Conservation (phyloP, 2,329 filamentous ascomycete genomes). For the Cercospora nicotianae region DNA sequence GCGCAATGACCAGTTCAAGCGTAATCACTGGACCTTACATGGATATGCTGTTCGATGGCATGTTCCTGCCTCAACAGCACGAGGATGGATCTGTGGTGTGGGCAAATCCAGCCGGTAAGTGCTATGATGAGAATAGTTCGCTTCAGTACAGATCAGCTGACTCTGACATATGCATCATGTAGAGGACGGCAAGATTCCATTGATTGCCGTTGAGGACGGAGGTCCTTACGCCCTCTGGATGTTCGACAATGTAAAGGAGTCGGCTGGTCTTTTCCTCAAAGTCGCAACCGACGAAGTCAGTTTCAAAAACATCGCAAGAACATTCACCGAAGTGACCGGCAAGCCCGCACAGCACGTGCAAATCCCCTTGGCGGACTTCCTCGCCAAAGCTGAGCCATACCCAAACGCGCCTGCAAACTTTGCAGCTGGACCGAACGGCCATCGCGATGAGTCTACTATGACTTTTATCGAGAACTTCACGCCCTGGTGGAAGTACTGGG, state of each 20-base stretch:
- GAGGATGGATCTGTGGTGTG: neutral
- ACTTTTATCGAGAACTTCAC: slow-evolving; percentile 52
- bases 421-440: slow-evolving; percentile 35
- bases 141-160: no score
- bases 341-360: slow-evolving; percentile 35
- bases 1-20: slow-evolving; percentile 32
- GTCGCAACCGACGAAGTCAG: slow-evolving; percentile 34
- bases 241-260: slow-evolving; percentile 31
- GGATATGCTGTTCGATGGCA: slow-evolving; percentile 30
- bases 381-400: slow-evolving; percentile 41
- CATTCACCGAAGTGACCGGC: slow-evolving; percentile 39
- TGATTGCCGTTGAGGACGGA: neutral
- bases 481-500: slow-evolving; percentile 54
- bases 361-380: slow-evolving; percentile 33
- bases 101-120: neutral
- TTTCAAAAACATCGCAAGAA: slow-evolving; percentile 35
- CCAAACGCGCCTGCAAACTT: slow-evolving; percentile 47
- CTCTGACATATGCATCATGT: no score
- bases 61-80: neutral
- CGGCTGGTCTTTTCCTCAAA: slow-evolving; percentile 34
- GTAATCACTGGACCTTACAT: slow-evolving; percentile 39
- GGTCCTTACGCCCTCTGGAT: slow-evolving; percentile 34
- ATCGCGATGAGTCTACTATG: slow-evolving; percentile 41
- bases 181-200: neutral
- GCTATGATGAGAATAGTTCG: no score